Conservation (phyloP, 2,329 filamentous ascomycete species). For the Bipolaris oryzae region DNA sequence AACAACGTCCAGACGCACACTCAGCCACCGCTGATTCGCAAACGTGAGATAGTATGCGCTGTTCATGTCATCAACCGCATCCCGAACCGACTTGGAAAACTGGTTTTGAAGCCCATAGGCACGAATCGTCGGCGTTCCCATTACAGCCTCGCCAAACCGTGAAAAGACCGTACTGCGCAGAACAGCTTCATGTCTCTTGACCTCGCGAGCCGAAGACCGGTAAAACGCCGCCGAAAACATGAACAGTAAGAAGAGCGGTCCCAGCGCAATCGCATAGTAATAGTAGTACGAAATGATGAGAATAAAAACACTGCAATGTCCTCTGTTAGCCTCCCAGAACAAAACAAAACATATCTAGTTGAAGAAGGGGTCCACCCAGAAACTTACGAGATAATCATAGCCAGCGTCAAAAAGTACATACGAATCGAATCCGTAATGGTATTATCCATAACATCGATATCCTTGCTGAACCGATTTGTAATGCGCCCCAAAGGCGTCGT, state of each 20-base stretch:
- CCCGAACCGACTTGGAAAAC: conserved; percentile 73
- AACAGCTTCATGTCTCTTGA: conserved; percentile 92
- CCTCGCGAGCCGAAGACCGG: conserved; percentile 85
- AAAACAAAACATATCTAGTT: no score
- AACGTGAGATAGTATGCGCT: conserved; percentile 94
- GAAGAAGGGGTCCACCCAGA: no score
- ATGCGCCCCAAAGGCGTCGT: conserved; percentile 94
- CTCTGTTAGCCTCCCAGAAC: conserved; percentile 15
- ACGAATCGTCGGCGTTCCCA: conserved; percentile 81
- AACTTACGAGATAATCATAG: conserved; percentile 68
- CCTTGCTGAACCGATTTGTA: conserved; percentile 93
- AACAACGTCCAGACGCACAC: conserved; percentile 81
- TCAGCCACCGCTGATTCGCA: conserved; percentile 93
- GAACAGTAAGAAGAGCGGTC: conserved; percentile 76
- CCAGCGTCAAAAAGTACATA: conserved; percentile 88
- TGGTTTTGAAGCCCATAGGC: conserved; percentile 83
- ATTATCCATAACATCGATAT: conserved; percentile 97
- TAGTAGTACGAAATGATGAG: conserved; percentile 95
- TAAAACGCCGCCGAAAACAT: conserved; percentile 86
- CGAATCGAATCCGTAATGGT: conserved; percentile 85
- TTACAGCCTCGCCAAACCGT: conserved; percentile 87
- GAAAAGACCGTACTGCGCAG: conserved; percentile 88
- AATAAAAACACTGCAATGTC: conserved; percentile 68
- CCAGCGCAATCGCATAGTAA: conserved; percentile 77
- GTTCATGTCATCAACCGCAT: conserved; percentile 88